Conservation (phyloP, 441 rosid species). For the Mallotus japonicus region DNA sequence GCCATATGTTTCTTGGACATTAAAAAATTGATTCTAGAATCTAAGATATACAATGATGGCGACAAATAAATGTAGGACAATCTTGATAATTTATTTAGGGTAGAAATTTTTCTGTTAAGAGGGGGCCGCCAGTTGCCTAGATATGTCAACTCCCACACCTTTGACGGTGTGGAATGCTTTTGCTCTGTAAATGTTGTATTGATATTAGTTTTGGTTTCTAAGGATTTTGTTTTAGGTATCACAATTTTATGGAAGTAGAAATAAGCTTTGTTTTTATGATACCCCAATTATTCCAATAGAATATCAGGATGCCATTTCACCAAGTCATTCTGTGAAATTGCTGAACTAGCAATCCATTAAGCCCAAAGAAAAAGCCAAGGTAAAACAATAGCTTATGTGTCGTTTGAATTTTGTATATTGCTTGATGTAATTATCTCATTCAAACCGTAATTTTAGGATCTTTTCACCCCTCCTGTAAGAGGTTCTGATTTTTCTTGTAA, state of each 20-base stretch:
- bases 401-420: no score
- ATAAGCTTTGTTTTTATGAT: neutral
- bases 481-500: no score
- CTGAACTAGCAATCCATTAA: no score
- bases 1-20: neutral
- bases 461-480: no score
- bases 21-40: constrained; percentile 7
- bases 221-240: neutral
- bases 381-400: no score
- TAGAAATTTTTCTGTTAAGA: neutral
- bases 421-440: no score
- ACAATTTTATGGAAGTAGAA: neutral
- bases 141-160: no score
- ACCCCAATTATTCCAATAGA: no score
- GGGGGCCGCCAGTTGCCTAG: neutral
- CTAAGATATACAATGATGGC: neutral
- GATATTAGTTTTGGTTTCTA: neutral
- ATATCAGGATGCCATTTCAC: no score
- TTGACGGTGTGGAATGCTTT: neutral
- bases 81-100: neutral
- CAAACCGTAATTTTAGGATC: no score
- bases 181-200: constrained; percentile 18
- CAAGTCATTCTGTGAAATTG: no score
- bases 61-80: constrained; percentile 28
- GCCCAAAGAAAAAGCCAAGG: no score